Percentiles rank a stretch among this genome's conserved stretches.
phyloP scores from a whole-genome alignment of 1,284 basidiomycete species.

The Porogramme epimiltina region DNA sequence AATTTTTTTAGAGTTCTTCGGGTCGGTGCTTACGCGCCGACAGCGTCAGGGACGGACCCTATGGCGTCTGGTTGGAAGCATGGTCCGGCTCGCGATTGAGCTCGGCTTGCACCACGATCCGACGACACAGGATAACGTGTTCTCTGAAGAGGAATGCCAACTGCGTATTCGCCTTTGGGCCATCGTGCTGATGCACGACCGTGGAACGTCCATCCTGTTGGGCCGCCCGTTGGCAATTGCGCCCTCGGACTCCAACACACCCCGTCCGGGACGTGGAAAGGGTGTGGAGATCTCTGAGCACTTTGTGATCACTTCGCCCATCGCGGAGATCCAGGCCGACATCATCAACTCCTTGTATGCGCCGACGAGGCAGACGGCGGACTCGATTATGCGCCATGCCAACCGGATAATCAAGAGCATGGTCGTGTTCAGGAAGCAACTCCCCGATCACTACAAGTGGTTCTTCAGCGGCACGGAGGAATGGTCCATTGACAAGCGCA shows the following conservation, averaged over 20 bases:
- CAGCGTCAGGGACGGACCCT: slow-evolving; percentile 82
- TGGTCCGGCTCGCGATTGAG: slow-evolving; percentile 78
- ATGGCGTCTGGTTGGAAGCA: slow-evolving; percentile 81
- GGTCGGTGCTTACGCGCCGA: slow-evolving; percentile 9
- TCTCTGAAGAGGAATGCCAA: slow-evolving; percentile 73
- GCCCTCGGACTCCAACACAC: slow-evolving; percentile 77
- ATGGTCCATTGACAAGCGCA: slow-evolving; percentile 67
- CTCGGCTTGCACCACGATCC: slow-evolving; percentile 84
- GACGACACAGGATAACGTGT: slow-evolving; percentile 59
- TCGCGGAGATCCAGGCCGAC: slow-evolving; percentile 81
- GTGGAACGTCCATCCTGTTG: slow-evolving; percentile 80
- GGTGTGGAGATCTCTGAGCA: slow-evolving; percentile 63
- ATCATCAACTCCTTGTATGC: slow-evolving; percentile 82
- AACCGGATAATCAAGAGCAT: slow-evolving; percentile 76
- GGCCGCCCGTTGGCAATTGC: slow-evolving; percentile 81
- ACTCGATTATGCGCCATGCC: slow-evolving; percentile 72
- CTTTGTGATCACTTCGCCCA: slow-evolving; percentile 66
- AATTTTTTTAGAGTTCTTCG: slow-evolving; percentile 5
- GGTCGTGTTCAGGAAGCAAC: slow-evolving; percentile 60
- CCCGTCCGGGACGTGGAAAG: slow-evolving; percentile 57
- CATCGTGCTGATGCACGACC: slow-evolving; percentile 80
- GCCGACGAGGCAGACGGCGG: slow-evolving; percentile 64
- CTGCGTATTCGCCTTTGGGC: slow-evolving; percentile 79
- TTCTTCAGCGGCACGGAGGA: slow-evolving; percentile 74
- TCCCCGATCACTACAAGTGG: slow-evolving; percentile 68